Evolutionary conservation across 2,329 filamentous ascomycete genomes (phyloP).

Genomic region (Sporothrix humicola): DNA sequence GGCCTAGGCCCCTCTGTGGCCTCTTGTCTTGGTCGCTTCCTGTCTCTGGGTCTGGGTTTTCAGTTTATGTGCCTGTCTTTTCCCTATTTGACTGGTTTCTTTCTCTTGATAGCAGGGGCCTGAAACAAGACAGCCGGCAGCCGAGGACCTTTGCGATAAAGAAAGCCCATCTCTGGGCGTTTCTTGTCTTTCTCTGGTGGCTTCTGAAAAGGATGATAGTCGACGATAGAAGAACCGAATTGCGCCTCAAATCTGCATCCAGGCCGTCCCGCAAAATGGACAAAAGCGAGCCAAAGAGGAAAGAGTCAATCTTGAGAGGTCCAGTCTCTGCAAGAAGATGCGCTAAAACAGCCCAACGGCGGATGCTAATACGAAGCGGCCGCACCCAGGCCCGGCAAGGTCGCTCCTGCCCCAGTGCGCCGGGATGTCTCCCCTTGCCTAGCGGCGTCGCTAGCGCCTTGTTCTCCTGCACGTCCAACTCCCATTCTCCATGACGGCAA

Average conservation of each 20-base stretch:
- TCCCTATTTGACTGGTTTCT: background rate
- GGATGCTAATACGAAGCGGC: constrained; percentile 27
- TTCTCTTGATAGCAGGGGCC: constrained; percentile 6
- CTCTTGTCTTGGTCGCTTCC: background rate
- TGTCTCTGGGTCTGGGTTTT: no score
- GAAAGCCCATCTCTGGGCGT: background rate
- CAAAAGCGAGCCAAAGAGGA: background rate
- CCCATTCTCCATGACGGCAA: background rate
- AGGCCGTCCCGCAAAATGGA: constrained; percentile 2
- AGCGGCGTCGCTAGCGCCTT: constrained; percentile 24
- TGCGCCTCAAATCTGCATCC: background rate
- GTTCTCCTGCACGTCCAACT: background rate
- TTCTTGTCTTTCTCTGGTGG: background rate
- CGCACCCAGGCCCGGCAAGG: constrained; percentile 23
- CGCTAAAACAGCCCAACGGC: constrained; percentile 27
- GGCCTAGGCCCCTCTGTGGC: background rate
- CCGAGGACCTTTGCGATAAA: background rate
- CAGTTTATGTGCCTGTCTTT: background rate
- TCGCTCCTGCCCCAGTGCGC: constrained; percentile 26
- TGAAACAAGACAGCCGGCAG: constrained; percentile 18
- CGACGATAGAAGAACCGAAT: constrained; percentile 4
- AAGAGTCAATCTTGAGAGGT: background rate
- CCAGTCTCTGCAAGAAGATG: constrained; percentile 13
- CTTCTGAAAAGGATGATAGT: background rate
- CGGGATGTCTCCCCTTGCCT: constrained; percentile 21